phyloP scores from a whole-genome alignment of 2,329 filamentous ascomycete genomes.

The Cladophialophora chaetospira region DNA sequence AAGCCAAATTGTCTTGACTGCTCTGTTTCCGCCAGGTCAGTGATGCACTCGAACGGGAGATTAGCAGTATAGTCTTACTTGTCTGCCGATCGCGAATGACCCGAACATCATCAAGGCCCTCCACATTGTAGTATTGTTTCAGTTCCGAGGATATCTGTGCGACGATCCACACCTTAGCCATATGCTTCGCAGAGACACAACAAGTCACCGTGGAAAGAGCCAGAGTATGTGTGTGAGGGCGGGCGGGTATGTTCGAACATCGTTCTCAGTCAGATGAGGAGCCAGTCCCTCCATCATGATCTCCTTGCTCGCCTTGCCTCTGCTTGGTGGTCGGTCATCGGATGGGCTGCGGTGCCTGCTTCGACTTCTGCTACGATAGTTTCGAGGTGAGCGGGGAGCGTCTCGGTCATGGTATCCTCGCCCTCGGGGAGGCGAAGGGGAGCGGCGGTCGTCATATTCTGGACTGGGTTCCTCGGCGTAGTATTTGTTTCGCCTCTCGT shows the following conservation, averaged over 20 bases:
- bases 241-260: slow-evolving; percentile 48
- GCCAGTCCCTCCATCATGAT: slow-evolving; percentile 55
- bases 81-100: slow-evolving; percentile 62
- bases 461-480: slow-evolving; percentile 8
- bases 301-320: slow-evolving; percentile 50
- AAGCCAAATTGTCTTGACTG: slow-evolving; percentile 60
- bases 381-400: slow-evolving; percentile 44
- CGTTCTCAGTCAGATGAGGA: slow-evolving; percentile 53
- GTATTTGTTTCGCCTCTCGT: slow-evolving; percentile 31
- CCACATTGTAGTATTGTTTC: slow-evolving; percentile 52
- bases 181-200: slow-evolving; percentile 23
- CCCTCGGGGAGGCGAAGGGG: slow-evolving; percentile 41
- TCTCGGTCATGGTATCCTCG: slow-evolving; percentile 51
- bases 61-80: no score
- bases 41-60: background rate
- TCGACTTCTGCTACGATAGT: slow-evolving; percentile 38
- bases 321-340: slow-evolving; percentile 41
- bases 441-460: slow-evolving; percentile 33
- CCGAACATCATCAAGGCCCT: slow-evolving; percentile 58
- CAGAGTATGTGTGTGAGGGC: slow-evolving; percentile 25
- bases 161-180: slow-evolving; percentile 34
- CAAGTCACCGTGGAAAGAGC: slow-evolving; percentile 18
- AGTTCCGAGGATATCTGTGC: slow-evolving; percentile 60
- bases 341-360: slow-evolving; percentile 37
- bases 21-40: slow-evolving; percentile 41